phyloP scores from a whole-genome alignment of 257 asterid species.

The Solanum habrochaites region DNA sequence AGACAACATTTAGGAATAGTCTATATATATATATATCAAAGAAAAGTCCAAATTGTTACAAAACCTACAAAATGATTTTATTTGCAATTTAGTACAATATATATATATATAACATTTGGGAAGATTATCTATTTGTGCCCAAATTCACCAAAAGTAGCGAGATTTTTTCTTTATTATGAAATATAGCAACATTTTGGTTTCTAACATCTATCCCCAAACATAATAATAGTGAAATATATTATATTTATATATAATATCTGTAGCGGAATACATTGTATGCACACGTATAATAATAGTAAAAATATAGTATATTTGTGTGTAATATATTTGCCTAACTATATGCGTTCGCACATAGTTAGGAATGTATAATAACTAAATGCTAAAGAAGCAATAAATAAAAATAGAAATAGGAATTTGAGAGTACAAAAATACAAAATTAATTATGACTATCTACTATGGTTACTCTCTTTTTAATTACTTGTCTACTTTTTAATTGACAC shows the following conservation, averaged over 20 bases:
- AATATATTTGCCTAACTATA: not conserved
- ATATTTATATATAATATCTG: too few species aligned
- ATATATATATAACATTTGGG: not conserved
- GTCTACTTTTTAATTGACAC: too few species aligned
- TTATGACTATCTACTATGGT: not conserved
- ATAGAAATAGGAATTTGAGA: not conserved
- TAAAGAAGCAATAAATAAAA: not conserved
- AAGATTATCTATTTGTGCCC: not conserved
- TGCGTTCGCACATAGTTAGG: accelerated
- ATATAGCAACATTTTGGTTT: not conserved
- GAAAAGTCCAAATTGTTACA: not conserved
- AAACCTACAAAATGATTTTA: not conserved
- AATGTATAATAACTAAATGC: not conserved
- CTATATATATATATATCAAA: not conserved
- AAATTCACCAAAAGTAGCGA: not conserved
- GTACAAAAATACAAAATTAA: not conserved
- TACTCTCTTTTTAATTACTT: too few species aligned
- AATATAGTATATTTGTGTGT: not conserved
- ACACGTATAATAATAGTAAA: not conserved
- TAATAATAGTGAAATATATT: not conserved
- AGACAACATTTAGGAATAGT: not conserved
- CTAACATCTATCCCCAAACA: not conserved
- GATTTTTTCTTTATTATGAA: not conserved
- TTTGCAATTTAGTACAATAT: not conserved
- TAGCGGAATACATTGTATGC: not conserved